A percentile compares a stretch with the other conserved stretches of the same genome.
These are phyloP conservation scores for Alternaria angustiovoidea DNA, from an alignment of 2,329 filamentous ascomycete species.

Conservation along the genomic window DNA sequence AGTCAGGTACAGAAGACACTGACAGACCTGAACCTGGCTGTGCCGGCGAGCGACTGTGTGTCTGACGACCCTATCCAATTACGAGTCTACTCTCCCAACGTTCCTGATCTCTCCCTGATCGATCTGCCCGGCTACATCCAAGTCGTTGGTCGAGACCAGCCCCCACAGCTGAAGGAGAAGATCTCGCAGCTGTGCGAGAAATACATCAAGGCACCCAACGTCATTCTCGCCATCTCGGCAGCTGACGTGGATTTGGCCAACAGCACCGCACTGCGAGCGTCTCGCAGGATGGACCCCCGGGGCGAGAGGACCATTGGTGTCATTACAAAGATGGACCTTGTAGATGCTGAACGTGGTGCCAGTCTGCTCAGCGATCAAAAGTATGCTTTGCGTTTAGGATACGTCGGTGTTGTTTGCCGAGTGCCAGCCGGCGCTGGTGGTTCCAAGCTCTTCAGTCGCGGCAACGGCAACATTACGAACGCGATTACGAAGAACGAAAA, in stretches of 20 bases:
- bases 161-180: conserved; percentile 89
- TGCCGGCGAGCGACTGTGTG: conserved; percentile 89
- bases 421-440: conserved; percentile 70
- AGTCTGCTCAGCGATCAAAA: conserved; percentile 86
- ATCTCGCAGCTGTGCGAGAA: conserved; percentile 97
- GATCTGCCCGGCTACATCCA: conserved; percentile 98
- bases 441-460: conserved; percentile 80
- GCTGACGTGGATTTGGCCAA: conserved; percentile 98
- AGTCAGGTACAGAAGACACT: conserved; percentile 89
- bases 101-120: conserved; percentile 93
- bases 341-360: conserved; percentile 80
- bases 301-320: conserved; percentile 97
- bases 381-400: conserved; percentile 92
- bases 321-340: conserved; percentile 99
- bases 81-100: conserved; percentile 92
- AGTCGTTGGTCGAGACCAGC: conserved; percentile 89
- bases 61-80: conserved; percentile 97
- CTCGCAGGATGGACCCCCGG: conserved; percentile 88
- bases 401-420: conserved; percentile 92
- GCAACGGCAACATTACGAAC: conserved; percentile 77
- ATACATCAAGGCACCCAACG: conserved; percentile 95
- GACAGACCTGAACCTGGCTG: conserved; percentile 92
- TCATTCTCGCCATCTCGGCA: conserved; percentile 96
- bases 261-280: conserved; percentile 89
- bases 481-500: conserved; percentile 89